phyloP scores from a whole-genome alignment of 257 asterid species.

The Mitragyna speciosa region DNA sequence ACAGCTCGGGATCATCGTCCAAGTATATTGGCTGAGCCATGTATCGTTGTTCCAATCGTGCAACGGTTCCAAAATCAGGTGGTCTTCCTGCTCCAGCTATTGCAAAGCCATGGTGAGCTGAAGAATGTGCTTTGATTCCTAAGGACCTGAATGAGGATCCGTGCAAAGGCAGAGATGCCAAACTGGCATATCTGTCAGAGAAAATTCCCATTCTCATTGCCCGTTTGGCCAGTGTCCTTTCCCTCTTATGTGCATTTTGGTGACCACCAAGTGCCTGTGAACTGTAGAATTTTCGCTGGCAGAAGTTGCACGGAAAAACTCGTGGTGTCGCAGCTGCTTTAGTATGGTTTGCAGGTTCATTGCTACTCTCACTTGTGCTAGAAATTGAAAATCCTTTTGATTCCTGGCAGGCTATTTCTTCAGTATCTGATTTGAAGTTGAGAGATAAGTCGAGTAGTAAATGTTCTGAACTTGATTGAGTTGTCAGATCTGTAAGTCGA shows the following conservation, averaged over 20 bases:
- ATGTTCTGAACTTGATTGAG: constrained; percentile 29
- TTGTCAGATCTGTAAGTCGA: constrained; percentile 17
- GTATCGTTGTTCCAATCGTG: constrained; percentile 38
- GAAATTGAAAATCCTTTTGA: constrained; percentile 35
- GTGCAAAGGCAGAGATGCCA: constrained; percentile 47
- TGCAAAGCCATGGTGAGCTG: constrained; percentile 35
- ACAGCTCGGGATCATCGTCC: constrained; percentile 33
- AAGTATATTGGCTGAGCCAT: constrained; percentile 41
- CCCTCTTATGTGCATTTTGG: constrained; percentile 51
- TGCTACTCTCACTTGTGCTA: constrained; percentile 54
- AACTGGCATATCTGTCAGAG: constrained; percentile 33
- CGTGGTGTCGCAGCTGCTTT: constrained; percentile 27
- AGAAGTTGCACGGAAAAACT: constrained; percentile 45
- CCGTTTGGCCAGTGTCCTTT: constrained; percentile 42
- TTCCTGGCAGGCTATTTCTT: constrained; percentile 24
- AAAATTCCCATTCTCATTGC: constrained; percentile 49
- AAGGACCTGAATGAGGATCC: constrained; percentile 54
- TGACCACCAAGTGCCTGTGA: constrained; percentile 59
- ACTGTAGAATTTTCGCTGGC: constrained; percentile 44
- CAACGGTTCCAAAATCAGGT: constrained; percentile 24
- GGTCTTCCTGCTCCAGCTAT: constrained; percentile 27
- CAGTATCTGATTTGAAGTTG: constrained; percentile 24
- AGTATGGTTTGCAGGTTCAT: constrained; percentile 35
- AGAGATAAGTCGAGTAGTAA: constrained; percentile 49
- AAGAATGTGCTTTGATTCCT: constrained; percentile 57